Evolutionary conservation across 2,329 filamentous ascomycete genomes (phyloP).

Genomic region (Aspergillus japonicus): DNA sequence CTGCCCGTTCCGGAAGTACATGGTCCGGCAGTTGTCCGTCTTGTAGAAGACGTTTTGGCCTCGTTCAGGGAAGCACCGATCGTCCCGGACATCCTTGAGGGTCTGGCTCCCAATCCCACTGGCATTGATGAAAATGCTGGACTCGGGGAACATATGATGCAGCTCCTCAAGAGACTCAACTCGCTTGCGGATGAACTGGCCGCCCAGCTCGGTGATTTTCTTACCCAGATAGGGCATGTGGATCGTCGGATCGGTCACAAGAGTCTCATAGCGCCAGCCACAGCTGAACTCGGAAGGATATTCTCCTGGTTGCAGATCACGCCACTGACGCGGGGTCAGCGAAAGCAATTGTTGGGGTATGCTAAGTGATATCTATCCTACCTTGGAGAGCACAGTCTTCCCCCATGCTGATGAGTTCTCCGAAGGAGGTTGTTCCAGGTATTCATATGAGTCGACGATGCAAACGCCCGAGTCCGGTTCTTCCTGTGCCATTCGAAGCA

Average conservation of each 20-base stretch:
- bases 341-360: no score
- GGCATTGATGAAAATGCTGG: conserved; percentile 40
- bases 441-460: conserved; percentile 36
- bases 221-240: conserved; percentile 38
- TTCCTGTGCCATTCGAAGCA: conserved; percentile 37
- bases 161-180: conserved; percentile 35
- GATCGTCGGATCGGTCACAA: conserved; percentile 39
- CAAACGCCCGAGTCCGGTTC: conserved; percentile 35
- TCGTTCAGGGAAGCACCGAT: conserved; percentile 36
- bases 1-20: conserved; percentile 39
- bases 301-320: conserved; percentile 30
- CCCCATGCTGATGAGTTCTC: conserved; percentile 38
- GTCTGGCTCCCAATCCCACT: conserved; percentile 38
- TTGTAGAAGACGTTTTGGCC: conserved; percentile 40
- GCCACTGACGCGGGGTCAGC: conserved; percentile 29
- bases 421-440: conserved; percentile 33
- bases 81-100: conserved; percentile 35
- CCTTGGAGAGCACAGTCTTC: conserved; percentile 35
- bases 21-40: conserved; percentile 29
- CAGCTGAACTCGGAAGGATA: conserved; percentile 35
- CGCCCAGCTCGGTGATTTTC: conserved; percentile 32
- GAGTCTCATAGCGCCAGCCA: conserved; percentile 38
- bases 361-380: conserved; percentile 9
- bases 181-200: conserved; percentile 34
- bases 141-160: conserved; percentile 37